Percentiles rank a stretch among this genome's conserved stretches.
Conservation (phyloP, 108 stramenopile genomes). For the Nannochloropsis salina region DNA sequence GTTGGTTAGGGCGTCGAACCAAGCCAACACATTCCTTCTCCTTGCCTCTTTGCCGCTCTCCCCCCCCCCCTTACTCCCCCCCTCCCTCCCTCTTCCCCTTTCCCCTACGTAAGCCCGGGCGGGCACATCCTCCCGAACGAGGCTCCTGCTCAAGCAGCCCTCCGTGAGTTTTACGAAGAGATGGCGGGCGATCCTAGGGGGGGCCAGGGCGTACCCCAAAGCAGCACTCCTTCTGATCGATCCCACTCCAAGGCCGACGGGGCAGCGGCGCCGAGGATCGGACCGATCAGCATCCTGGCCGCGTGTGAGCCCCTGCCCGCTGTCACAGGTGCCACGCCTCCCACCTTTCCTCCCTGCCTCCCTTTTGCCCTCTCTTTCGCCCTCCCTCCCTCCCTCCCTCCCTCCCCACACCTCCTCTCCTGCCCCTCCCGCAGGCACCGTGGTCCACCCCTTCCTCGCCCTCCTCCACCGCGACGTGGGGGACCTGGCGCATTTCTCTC, state of each 20-base stretch:
- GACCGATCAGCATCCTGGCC: not conserved
- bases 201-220: too few relatives aligned
- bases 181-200: not conserved
- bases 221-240: too few relatives aligned
- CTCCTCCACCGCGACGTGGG: not conserved
- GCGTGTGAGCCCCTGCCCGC: constrained; percentile 4
- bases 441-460: not conserved
- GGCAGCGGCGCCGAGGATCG: not conserved
- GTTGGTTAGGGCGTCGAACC: too few relatives aligned
- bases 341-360: not conserved
- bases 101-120: not conserved
- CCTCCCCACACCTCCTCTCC: not conserved
- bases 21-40: constrained; percentile 10
- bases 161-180: constrained; percentile 3
- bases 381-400: not conserved
- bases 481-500: not conserved
- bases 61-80: not conserved
- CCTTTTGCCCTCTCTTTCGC: not conserved
- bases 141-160: not conserved
- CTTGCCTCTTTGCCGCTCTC: not conserved
- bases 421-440: not conserved
- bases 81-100: not conserved
- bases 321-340: not conserved
- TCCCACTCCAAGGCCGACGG: too few relatives aligned
- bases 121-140: not conserved